phyloP scores from a whole-genome alignment of 257 asterid genomes.

The Plantago major region DNA sequence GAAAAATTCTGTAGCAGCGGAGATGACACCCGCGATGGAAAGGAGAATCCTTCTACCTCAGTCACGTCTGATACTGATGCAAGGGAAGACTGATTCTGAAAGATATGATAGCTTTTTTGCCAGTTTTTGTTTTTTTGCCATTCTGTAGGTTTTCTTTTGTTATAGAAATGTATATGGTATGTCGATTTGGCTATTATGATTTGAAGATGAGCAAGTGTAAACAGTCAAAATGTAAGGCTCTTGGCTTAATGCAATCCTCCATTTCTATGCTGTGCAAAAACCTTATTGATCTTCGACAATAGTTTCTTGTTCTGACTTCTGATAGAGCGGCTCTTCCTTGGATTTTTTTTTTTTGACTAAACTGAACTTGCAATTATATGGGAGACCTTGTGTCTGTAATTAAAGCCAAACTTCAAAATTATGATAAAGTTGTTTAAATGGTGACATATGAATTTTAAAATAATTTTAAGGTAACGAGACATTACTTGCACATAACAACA shows the following conservation, averaged over 20 bases:
- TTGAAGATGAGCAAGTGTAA: background rate
- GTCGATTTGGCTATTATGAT: background rate
- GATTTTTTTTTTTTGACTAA: too few relatives aligned
- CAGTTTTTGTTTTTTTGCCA: constrained; percentile 8
- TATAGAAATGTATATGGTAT: constrained; percentile 29
- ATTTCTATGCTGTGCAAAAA: constrained; percentile 9
- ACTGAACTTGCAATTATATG: too few relatives aligned
- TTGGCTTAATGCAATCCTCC: constrained; percentile 6
- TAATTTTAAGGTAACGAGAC: too few relatives aligned
- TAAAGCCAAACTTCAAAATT: too few relatives aligned
- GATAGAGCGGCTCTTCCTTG: too few relatives aligned
- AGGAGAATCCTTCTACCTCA: constrained; percentile 35
- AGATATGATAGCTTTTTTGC: constrained; percentile 5
- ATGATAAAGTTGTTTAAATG: too few relatives aligned
- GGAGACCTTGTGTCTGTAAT: too few relatives aligned
- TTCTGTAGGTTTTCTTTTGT: constrained; percentile 18
- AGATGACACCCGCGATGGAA: constrained; percentile 29
- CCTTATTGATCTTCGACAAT: background rate
- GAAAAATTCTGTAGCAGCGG: constrained; percentile 15
- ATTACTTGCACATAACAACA: too few relatives aligned
- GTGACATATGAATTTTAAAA: too few relatives aligned
- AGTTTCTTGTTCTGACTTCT: too few relatives aligned
- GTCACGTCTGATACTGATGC: constrained; percentile 28
- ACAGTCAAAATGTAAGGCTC: constrained; percentile 5
- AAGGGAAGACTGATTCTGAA: constrained; percentile 20